Conservation (phyloP, 2,329 filamentous ascomycete species). For the Arthrobotrys megalospora region DNA sequence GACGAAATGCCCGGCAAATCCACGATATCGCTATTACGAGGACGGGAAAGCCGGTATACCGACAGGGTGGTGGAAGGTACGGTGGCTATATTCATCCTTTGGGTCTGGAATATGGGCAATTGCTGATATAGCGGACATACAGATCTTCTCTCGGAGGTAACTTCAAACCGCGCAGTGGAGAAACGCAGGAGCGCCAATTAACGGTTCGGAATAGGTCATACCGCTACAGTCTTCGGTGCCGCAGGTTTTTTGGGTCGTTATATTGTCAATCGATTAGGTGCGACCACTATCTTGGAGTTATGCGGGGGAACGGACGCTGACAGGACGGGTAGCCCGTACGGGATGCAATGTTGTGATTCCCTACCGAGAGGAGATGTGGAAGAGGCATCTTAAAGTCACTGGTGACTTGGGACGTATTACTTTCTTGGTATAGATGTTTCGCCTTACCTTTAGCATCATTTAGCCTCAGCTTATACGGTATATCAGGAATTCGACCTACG, state of each 20-base stretch:
- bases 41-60: conserved; percentile 96
- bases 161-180: conserved; percentile 46
- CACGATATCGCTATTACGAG: conserved; percentile 94
- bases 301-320: conserved; percentile 17
- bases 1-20: conserved; percentile 70
- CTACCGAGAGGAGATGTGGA: conserved; percentile 96
- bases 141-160: conserved; percentile 90
- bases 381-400: conserved; percentile 95
- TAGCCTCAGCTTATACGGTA: conserved; percentile 1
- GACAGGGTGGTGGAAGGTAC: conserved; percentile 85
- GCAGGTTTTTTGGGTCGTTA: conserved; percentile 96
- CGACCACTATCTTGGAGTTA: conserved; percentile 61
- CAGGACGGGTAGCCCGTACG: conserved; percentile 77
- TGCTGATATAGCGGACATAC: conserved; percentile 56
- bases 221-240: conserved; percentile 96
- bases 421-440: conserved; percentile 77
- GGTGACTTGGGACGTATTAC: conserved; percentile 91
- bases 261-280: conserved; percentile 94
- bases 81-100: conserved; percentile 66
- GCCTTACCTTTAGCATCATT: background rate
- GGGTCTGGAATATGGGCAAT: conserved; percentile 10
- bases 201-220: conserved; percentile 78
- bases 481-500: conserved; percentile 89
- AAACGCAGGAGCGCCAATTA: conserved; percentile 52
- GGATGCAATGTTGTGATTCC: conserved; percentile 96